These are phyloP conservation scores for Vitis cinerea DNA, from an alignment of 164 flowering plant genomes.

Conservation along the genomic window DNA sequence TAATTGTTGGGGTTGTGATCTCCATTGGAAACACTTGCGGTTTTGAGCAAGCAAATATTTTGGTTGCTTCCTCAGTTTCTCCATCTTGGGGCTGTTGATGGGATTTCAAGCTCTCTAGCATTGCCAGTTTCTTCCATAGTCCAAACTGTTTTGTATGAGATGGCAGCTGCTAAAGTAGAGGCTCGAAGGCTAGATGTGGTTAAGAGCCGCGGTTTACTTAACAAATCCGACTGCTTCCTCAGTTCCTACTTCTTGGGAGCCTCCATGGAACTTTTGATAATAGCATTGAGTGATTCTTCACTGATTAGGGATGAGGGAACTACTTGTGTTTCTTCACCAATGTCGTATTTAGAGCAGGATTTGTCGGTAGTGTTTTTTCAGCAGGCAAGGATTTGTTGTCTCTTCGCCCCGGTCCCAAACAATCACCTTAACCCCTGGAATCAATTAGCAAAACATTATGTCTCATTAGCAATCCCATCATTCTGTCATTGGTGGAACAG, in stretches of 20 bases:
- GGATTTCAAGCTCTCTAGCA: too few species aligned
- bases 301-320: slow-evolving; percentile 5
- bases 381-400: slow-evolving; percentile 18
- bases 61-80: background rate
- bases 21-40: slow-evolving; percentile 44
- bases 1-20: slow-evolving; percentile 28
- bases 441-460: too few species aligned
- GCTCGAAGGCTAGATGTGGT: slow-evolving; percentile 26
- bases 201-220: slow-evolving; percentile 24
- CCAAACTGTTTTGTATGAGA: slow-evolving; percentile 28
- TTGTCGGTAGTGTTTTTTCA: slow-evolving; percentile 20
- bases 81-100: too few species aligned
- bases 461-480: too few species aligned
- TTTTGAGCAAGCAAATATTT: slow-evolving; percentile 40
- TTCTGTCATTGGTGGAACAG: too few species aligned
- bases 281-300: slow-evolving; percentile 17
- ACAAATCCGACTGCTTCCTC: slow-evolving; percentile 47
- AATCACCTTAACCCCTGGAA: too few species aligned
- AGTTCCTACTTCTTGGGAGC: slow-evolving; percentile 39
- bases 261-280: slow-evolving; percentile 18
- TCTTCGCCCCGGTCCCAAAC: too few species aligned
- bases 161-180: slow-evolving; percentile 45
- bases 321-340: slow-evolving; percentile 13
- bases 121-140: too few species aligned
- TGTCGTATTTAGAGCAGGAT: slow-evolving; percentile 32